A percentile compares a stretch with the other conserved stretches of the same genome.
phyloP scores from a whole-genome alignment of 1,284 basidiomycete genomes.

The Leccinum fuscescens region DNA sequence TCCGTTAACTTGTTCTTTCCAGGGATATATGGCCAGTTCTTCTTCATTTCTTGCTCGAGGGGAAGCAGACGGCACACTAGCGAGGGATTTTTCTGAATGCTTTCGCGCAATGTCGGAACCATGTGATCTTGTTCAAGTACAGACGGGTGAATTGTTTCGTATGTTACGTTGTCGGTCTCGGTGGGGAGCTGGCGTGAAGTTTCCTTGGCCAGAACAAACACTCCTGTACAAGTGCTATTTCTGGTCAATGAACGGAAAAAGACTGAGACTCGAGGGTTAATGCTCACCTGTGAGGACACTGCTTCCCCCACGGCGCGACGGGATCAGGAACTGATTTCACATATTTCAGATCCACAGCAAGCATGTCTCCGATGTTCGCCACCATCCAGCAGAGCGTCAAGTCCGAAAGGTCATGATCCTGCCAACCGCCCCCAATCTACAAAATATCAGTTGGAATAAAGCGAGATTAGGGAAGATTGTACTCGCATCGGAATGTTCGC shows the following conservation, averaged over 20 bases:
- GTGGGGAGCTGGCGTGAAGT: constrained; percentile 52
- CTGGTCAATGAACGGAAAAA: constrained; percentile 3
- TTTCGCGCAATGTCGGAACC: constrained; percentile 36
- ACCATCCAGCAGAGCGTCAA: constrained; percentile 67
- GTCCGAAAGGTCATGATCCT: constrained; percentile 66
- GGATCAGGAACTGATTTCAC: constrained; percentile 47
- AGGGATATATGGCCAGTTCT: constrained; percentile 42
- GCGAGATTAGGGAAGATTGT: not conserved
- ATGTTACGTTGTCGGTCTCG: constrained; percentile 44
- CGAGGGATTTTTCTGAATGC: constrained; percentile 41
- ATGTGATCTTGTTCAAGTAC: constrained; percentile 46
- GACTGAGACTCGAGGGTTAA: constrained; percentile 17
- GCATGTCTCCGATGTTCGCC: constrained; percentile 51
- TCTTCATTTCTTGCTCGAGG: constrained; percentile 51
- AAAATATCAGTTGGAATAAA: constrained; percentile 4
- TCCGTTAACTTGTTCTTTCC: constrained; percentile 16
- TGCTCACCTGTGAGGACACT: constrained; percentile 58
- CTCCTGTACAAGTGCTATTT: constrained; percentile 49
- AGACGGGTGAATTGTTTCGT: constrained; percentile 62
- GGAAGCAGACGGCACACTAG: constrained; percentile 47
- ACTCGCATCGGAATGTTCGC: constrained; percentile 61
- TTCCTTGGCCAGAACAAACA: constrained; percentile 46
- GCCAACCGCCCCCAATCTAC: constrained; percentile 68
- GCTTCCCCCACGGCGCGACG: constrained; percentile 57
- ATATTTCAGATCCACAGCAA: constrained; percentile 58